Evolutionary conservation across 805 yeast genomes (phyloP), one percentile per base, ranked within the genome.

Genomic region (Pichia cephalocereana): DNA sequence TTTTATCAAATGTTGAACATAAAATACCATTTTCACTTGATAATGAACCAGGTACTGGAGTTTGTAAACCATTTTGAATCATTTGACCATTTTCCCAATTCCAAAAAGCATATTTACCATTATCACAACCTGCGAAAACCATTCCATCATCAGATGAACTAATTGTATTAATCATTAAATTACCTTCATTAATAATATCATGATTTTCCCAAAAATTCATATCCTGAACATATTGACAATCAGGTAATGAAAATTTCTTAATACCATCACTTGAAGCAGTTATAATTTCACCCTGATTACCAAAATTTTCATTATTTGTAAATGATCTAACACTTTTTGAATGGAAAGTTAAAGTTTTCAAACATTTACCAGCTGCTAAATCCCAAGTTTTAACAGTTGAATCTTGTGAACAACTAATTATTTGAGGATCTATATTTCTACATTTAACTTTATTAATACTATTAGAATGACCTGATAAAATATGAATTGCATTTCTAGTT

Each of bases 381-480:
- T 93, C 98, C 96, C 96, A 93, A n/a, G 90, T 68, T 51, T 89
- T 70, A 4, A 93, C 76, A 0, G 96, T 87, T 0, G 84, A 73
- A 63, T 93, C 99, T 75, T 80, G 81, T 0, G 96, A 84, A 19
- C 88, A 79, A 23, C 95, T 76, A 8, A 91, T 68, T 2, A 93
- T 70, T 63, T 93, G 98, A 1, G 98, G 98, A 51, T 87, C 95
- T 1, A 78, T 78, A 0, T 78, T 71, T 45, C 84, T 82, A 48
- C 88, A 72, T 37, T 69, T 70, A 1, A 93, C 83, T 44, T 82
- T 71, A 47, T 83, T 82, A 6, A 93, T 77, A 15, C 93, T 83
- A 39, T 78, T 75, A 52, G 79, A 75, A 64, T 93, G 99, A 0
- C 98, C 98, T 2, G 82, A 70, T 38, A 93, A 68, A 0, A 84